These are phyloP conservation scores for Candida fluviatilis DNA, from an alignment of 805 yeast species.

Conservation along the genomic window DNA sequence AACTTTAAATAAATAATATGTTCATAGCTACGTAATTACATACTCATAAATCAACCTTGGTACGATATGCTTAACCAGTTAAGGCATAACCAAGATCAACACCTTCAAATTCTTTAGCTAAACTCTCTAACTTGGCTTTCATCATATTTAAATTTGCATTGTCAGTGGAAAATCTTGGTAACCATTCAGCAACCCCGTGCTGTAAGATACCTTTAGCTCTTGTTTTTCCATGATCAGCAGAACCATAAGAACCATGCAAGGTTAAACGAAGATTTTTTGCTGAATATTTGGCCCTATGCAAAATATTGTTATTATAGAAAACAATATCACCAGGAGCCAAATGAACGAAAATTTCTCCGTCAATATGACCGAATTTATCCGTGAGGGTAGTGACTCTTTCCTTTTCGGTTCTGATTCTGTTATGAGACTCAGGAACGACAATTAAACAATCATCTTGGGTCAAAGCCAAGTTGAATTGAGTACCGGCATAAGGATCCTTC, in stretches of 20 bases:
- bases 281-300: constrained; percentile 44
- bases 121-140: constrained; percentile 22
- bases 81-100: constrained; percentile 34
- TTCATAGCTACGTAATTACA: no score
- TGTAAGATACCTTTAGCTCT: constrained; percentile 51
- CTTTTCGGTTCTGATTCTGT: constrained; percentile 39
- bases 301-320: constrained; percentile 47
- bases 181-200: constrained; percentile 49
- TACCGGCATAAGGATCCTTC: constrained; percentile 40
- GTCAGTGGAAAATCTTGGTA: constrained; percentile 29
- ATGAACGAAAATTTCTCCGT: constrained; percentile 37
- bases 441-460: constrained; percentile 44
- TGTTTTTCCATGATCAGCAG: constrained; percentile 33
- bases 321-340: constrained; percentile 48
- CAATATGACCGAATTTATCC: constrained; percentile 28
- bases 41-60: no score
- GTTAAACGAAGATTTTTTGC: constrained; percentile 39
- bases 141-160: constrained; percentile 25
- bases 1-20: no score
- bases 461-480: constrained; percentile 49
- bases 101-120: constrained; percentile 28
- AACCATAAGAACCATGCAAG: constrained; percentile 50
- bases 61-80: constrained; percentile 35
- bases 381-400: constrained; percentile 39
- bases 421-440: constrained; percentile 47